Percentiles rank a stretch among this genome's conserved stretches.
phyloP scores from a whole-genome alignment of 371 early-diverging fungal genomes.

The Syncephalastrum racemosum region DNA sequence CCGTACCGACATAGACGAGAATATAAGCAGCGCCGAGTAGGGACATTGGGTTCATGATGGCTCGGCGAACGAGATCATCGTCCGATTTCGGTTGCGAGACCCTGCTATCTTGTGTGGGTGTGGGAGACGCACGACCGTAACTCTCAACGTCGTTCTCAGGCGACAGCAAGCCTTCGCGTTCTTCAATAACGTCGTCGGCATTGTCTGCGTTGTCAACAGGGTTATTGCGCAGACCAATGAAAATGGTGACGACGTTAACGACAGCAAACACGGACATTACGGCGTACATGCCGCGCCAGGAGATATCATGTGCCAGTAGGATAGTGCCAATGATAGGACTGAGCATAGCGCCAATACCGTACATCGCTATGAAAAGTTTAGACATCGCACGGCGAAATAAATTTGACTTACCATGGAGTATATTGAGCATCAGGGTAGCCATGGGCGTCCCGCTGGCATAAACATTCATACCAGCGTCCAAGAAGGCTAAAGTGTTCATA shows the following conservation, averaged over 20 bases:
- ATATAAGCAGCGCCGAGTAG: conserved; percentile 25
- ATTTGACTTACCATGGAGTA: conserved; percentile 29
- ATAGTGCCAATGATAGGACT: conserved; percentile 21
- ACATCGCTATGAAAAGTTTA: conserved; percentile 12
- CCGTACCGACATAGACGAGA: conserved; percentile 33
- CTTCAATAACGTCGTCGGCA: neutral
- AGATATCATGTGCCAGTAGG: conserved; percentile 16
- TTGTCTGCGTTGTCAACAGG: conserved; percentile 11
- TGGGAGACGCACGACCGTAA: neutral
- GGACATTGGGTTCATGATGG: conserved; percentile 27
- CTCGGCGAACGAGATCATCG: conserved; percentile 9
- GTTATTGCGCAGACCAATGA: conserved; percentile 16
- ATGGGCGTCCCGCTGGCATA: conserved; percentile 27
- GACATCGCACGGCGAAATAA: neutral
- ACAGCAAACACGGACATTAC: conserved; percentile 16
- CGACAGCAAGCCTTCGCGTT: conserved; percentile 1
- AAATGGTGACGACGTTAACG: conserved; percentile 15
- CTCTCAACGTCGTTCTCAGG: neutral
- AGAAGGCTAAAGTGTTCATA: conserved; percentile 9
- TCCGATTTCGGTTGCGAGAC: neutral
- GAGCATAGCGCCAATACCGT: conserved; percentile 33
- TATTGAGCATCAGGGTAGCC: conserved; percentile 30
- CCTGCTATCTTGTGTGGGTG: neutral
- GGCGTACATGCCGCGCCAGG: conserved; percentile 25
- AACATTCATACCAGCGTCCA: conserved; percentile 37